Base-by-base conservation (phyloP, 192 early-diverging fungal species). In the Backusella circina region DNA sequence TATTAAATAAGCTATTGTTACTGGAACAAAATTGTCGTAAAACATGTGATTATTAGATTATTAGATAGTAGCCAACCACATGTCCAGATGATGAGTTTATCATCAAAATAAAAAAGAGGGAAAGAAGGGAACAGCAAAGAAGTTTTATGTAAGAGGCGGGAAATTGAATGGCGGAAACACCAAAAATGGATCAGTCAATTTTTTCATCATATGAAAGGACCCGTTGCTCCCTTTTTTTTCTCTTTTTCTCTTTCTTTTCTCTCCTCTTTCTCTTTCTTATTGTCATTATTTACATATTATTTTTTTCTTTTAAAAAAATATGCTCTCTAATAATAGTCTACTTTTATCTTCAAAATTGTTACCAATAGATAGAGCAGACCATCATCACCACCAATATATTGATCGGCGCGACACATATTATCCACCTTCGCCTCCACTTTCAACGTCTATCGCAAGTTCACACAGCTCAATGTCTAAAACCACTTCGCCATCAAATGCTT, bases 171-270 rank as follows among this genome's bases (percentile, higher is more conserved):
- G 38, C 21, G 36, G 36, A 68, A 68, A 68, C 36, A 37, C 67
- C 67, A 67, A 67, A 67, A 36, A 67, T 67, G 32, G 66, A 35
- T 32, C n/a, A 32, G 35, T 38, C 66, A 36, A 67, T 36, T 67
- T 67, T 57, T 57, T 47, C 51, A 57, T 67, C 33, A 67, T 67
- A 67, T 67, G 66, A 67, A 67, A 36, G 35, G 66, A 67, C 66
- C 66, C 66, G 66, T 67, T 67, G 35, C 66, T 67, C 66, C 66
- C 66, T 67, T 67, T 67, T 68, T 67, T 68, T 68, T 38, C 38
- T 2, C n/a, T 33, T 38, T 21, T 36, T 67, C 18, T 35, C 13
- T 38, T 35, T 23, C 38, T 68, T 37, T 13, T 68, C 2, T 10
- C 38, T 68, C 13, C 1, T 38, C 33, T 67, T 37, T 38, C 10